These are phyloP conservation scores for Piper betle DNA, from an alignment of 164 flowering plant genomes.

Conservation along the genomic window DNA sequence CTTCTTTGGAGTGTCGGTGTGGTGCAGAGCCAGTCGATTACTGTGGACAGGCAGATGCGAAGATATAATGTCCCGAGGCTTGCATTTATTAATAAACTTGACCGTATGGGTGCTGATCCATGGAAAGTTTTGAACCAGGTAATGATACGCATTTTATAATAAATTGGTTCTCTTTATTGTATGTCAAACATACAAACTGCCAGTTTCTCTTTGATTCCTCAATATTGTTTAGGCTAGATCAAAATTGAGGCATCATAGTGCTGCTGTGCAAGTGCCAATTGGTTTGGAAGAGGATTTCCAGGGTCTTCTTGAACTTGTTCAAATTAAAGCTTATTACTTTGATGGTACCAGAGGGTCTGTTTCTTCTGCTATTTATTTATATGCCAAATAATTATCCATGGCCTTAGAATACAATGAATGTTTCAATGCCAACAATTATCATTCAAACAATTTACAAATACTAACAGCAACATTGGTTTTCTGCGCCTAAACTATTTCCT, in stretches of 20 bases:
- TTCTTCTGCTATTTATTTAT: constrained; percentile 2
- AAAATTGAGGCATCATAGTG: constrained; percentile 94
- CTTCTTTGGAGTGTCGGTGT: constrained; percentile 99
- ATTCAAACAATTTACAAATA: too few species aligned
- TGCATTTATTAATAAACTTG: constrained; percentile 96
- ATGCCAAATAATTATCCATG: not conserved
- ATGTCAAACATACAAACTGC: not conserved
- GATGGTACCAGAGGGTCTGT: constrained; percentile 95
- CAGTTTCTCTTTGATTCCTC: not conserved
- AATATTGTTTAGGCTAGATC: constrained; percentile 54
- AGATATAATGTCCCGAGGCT: constrained; percentile 95
- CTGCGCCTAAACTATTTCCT: too few species aligned
- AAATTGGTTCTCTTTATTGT: not conserved
- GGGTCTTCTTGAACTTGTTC: constrained; percentile 95
- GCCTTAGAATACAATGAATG: not conserved
- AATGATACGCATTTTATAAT: not conserved
- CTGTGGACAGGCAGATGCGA: constrained; percentile 98
- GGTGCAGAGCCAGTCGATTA: constrained; percentile 97
- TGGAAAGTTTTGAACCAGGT: constrained; percentile 98
- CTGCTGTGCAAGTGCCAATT: constrained; percentile 98
- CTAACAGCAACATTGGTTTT: too few species aligned
- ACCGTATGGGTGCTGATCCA: constrained; percentile 99
- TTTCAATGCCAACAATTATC: too few species aligned
- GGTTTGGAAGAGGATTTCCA: constrained; percentile 91
- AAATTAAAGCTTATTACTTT: constrained; percentile 65